Evolutionary conservation across 139 green algal genomes (phyloP), one percentile per base, ranked within the genome.

Genomic region (Chlamydomonas schloesseri): DNA sequence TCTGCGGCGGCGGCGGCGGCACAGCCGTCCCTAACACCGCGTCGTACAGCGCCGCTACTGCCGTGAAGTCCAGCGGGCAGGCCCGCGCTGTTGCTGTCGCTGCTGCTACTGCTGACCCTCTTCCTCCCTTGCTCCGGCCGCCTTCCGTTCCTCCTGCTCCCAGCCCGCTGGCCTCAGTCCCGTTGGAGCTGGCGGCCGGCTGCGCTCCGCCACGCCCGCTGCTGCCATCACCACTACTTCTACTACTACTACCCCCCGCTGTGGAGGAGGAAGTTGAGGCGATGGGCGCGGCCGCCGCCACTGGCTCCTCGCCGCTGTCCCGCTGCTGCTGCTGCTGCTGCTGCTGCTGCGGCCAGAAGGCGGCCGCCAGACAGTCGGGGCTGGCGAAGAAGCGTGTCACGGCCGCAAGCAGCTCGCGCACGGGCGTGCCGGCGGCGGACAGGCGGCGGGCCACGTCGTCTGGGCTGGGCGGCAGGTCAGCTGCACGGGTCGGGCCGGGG

Each of bases 351-450:
- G 60, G 78, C 90, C 90, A 93, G 73, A 93, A 93, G 29, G 89
- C 71, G 2, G 90, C 83, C 20, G 90, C 81, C 15, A 93, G 62
- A 1, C 80, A 87, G 69, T 93, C 87, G 15, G 83, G 62, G 70
- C 34, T 90, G 65, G 83, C 71, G 62, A 93, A 93, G 70, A 93
- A 89, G 37, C 57, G 60, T 20, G 76, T 79, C 11, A 93, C 80
- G 57, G 85, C 55, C n/a, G 77, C 79, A 53, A 65, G 84, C 33
- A 77, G 73, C 81, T 85, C 74, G 15, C 36, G 70, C 47, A 85
- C 67, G 36, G 79, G 79, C 42, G 8, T 50, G 6, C 65, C 58
- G 13, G 18, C 65, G 6, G 60, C 50, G 2, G 26, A 23, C 33
- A 88, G 68, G 29, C 67, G 64, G 15, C 74, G 42, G 1, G 73